Conservation (phyloP, 106 monocot genomes). For the Alisma plantagoaquatica region DNA sequence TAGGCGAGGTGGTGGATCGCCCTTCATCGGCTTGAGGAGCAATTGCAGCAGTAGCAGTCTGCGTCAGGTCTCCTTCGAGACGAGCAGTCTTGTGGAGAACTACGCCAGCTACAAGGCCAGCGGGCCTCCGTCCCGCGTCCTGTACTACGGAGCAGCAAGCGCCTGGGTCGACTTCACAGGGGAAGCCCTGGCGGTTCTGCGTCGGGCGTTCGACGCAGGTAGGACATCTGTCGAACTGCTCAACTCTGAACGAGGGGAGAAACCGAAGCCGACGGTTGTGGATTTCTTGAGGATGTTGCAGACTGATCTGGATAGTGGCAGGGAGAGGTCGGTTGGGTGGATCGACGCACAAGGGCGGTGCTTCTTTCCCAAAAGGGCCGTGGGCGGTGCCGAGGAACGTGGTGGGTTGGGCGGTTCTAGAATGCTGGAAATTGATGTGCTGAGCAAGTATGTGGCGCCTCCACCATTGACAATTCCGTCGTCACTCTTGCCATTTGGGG, state of each 20-base stretch:
- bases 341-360: slow-evolving; percentile 46
- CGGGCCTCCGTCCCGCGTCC: slow-evolving; percentile 31
- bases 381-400: background rate
- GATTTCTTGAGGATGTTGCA: slow-evolving; percentile 44
- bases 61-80: too few species aligned
- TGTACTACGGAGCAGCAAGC: slow-evolving; percentile 15
- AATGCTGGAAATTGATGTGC: too few species aligned
- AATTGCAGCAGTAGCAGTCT: too few species aligned
- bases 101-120: slow-evolving; percentile 39
- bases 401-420: background rate
- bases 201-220: slow-evolving; percentile 29
- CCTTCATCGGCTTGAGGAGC: too few species aligned
- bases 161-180: slow-evolving; percentile 44
- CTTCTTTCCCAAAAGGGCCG: slow-evolving; percentile 39
- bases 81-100: slow-evolving; percentile 8
- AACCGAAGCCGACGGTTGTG: slow-evolving; percentile 16
- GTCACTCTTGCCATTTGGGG: too few species aligned
- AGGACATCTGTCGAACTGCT: slow-evolving; percentile 21
- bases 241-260: too few species aligned
- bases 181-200: slow-evolving; percentile 20
- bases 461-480: too few species aligned
- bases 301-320: slow-evolving; percentile 24
- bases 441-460: too few species aligned
- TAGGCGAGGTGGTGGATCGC: too few species aligned
- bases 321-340: slow-evolving; percentile 36